Conservation (phyloP, 208 protist genomes). For the Leishmania tarentolae region DNA sequence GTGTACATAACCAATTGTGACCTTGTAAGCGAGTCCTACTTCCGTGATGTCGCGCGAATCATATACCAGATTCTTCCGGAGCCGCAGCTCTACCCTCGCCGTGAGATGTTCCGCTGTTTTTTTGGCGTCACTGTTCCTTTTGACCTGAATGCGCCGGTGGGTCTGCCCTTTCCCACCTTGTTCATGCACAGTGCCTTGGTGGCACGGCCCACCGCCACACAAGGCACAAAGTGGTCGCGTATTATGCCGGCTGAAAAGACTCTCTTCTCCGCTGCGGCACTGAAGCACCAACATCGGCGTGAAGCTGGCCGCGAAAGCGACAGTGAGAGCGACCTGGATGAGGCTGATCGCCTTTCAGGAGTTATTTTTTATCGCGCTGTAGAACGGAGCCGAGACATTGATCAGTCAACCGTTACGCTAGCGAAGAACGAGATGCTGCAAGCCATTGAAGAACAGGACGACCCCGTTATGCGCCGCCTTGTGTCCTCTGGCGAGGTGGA, state of each 20-base stretch:
- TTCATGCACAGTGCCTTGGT: conserved; percentile 77
- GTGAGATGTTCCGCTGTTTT: conserved; percentile 83
- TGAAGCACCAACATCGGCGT: conserved; percentile 61
- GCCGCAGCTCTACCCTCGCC: conserved; percentile 75
- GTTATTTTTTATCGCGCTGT: conserved; percentile 81
- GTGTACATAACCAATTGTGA: conserved; percentile 87
- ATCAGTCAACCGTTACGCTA: conserved; percentile 54
- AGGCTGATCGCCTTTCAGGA: conserved; percentile 66
- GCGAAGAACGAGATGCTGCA: conserved; percentile 65
- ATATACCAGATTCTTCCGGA: conserved; percentile 79
- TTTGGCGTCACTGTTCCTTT: conserved; percentile 70
- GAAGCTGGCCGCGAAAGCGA: conserved; percentile 76
- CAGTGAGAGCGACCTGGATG: conserved; percentile 86
- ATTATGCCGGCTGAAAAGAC: conserved; percentile 57
- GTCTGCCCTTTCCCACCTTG: conserved; percentile 73
- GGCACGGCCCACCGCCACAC: conserved; percentile 36
- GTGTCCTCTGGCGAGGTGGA: conserved; percentile 58
- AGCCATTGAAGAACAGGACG: conserved; percentile 62
- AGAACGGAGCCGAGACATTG: conserved; percentile 65
- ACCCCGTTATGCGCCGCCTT: conserved; percentile 42
- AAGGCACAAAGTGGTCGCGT: conserved; percentile 63
- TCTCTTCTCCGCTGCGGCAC: conserved; percentile 40
- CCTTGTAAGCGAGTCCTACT: conserved; percentile 47
- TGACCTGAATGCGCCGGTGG: conserved; percentile 60
- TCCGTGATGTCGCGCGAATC: conserved; percentile 73